phyloP scores from a whole-genome alignment of 1,284 basidiomycete genomes.

The Coniferiporia weirii region DNA sequence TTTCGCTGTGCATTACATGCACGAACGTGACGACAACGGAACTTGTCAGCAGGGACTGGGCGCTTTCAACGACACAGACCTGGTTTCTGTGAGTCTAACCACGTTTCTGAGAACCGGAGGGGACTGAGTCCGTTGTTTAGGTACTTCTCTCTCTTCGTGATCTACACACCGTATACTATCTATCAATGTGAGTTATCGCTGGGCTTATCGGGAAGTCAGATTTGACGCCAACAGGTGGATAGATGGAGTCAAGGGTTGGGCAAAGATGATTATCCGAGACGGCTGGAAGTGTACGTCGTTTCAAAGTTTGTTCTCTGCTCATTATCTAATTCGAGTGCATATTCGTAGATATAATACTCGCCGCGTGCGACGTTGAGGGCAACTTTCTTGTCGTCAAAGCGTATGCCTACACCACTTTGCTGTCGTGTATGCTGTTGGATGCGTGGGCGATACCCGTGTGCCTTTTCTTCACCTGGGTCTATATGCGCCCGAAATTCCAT shows the following conservation, averaged over 20 bases:
- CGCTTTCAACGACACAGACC: slow-evolving; percentile 73
- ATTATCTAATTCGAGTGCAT: background rate
- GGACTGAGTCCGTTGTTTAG: slow-evolving; percentile 33
- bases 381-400: slow-evolving; percentile 84
- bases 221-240: slow-evolving; percentile 8
- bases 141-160: slow-evolving; percentile 68
- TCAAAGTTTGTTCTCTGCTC: background rate
- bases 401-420: slow-evolving; percentile 79
- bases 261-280: slow-evolving; percentile 60
- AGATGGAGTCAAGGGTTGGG: slow-evolving; percentile 81
- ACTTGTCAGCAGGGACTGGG: slow-evolving; percentile 63
- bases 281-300: slow-evolving; percentile 77
- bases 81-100: slow-evolving; percentile 62
- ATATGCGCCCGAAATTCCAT: slow-evolving; percentile 73
- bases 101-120: background rate
- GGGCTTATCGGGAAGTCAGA: background rate
- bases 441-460: slow-evolving; percentile 88
- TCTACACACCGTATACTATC: slow-evolving; percentile 84
- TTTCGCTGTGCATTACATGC: slow-evolving; percentile 80
- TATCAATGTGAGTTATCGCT: slow-evolving; percentile 55
- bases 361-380: slow-evolving; percentile 76
- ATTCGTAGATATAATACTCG: slow-evolving; percentile 63
- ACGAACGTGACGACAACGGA: slow-evolving; percentile 82
- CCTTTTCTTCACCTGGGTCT: slow-evolving; percentile 75
- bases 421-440: slow-evolving; percentile 84